A percentile compares a stretch with the other conserved stretches of the same genome.
These are phyloP conservation scores for Anastatica hierochuntica DNA, from an alignment of 345 rosid genomes.

Conservation along the genomic window DNA sequence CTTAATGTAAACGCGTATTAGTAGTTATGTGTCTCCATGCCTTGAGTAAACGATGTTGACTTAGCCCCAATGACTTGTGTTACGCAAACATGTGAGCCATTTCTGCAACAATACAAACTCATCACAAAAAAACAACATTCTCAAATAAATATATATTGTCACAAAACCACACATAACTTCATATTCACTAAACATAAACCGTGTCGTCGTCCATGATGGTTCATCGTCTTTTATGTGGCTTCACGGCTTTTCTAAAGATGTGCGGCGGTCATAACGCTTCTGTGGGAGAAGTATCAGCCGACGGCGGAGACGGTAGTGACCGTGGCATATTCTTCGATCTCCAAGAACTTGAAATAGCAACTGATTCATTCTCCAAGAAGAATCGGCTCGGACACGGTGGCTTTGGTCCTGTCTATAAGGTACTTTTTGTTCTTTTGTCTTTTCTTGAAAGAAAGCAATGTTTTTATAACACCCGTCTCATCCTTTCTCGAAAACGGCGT, in stretches of 20 bases:
- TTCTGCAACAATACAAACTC: not conserved
- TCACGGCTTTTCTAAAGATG: constrained; percentile 12
- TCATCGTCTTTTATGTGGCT: constrained; percentile 8
- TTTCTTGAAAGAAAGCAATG: not conserved
- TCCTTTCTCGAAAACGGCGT: no score
- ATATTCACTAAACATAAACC: not conserved
- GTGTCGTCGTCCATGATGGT: constrained; percentile 12
- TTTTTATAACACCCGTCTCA: no score
- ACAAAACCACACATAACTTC: not conserved
- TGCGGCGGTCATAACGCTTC: constrained; percentile 9
- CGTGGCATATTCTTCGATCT: constrained; percentile 53
- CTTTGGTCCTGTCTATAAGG: constrained; percentile 90
- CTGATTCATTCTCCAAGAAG: constrained; percentile 63
- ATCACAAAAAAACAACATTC: no score
- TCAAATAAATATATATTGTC: no score
- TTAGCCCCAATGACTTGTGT: constrained; percentile 1
- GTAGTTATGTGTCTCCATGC: constrained; percentile 6
- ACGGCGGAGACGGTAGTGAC: constrained; percentile 15
- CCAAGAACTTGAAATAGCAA: constrained; percentile 54
- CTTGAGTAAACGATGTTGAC: constrained; percentile 18
- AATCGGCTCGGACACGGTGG: constrained; percentile 86
- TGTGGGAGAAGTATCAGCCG: constrained; percentile 5
- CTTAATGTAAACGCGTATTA: constrained; percentile 15
- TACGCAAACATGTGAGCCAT: not conserved
- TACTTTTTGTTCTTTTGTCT: constrained; percentile 1